Percentiles rank a stretch among this genome's conserved stretches.
phyloP scores from a whole-genome alignment of 768 basidiomycete species.

The Mycena kentingensis region DNA sequence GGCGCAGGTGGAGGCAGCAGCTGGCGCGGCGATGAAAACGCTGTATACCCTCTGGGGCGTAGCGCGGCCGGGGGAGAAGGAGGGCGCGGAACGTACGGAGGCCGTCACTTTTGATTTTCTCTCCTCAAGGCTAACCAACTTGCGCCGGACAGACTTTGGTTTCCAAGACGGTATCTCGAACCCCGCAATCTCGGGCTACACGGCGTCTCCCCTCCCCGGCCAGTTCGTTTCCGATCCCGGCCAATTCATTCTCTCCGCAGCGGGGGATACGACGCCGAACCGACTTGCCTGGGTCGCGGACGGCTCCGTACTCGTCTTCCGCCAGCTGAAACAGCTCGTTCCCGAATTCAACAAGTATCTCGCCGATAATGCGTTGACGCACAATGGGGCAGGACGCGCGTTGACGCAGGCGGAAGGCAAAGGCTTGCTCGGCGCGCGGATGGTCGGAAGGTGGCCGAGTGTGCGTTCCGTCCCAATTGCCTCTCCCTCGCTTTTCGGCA shows the following conservation, averaged over 20 bases:
- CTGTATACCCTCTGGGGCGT: no score
- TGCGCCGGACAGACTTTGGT: no score
- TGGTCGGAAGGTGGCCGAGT: slow-evolving; percentile 31
- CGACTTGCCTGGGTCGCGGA: slow-evolving; percentile 19
- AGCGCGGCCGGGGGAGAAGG: no score
- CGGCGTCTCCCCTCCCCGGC: not conserved
- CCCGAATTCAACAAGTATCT: slow-evolving; percentile 28
- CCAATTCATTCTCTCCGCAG: slow-evolving; percentile 24
- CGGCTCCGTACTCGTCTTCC: slow-evolving; percentile 32
- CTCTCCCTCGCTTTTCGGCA: not conserved
- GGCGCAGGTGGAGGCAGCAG: no score
- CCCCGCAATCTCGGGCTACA: slow-evolving; percentile 5
- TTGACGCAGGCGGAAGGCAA: slow-evolving; percentile 22
- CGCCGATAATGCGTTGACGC: slow-evolving; percentile 7
- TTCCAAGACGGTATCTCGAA: slow-evolving; percentile 18
- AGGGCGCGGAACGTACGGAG: no score
- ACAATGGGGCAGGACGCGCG: no score
- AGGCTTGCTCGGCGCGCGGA: slow-evolving; percentile 27
- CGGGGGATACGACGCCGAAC: slow-evolving; percentile 13
- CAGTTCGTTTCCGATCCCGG: slow-evolving; percentile 11
- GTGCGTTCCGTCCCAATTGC: slow-evolving; percentile 8
- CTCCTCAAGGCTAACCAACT: no score
- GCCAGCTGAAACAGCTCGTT: slow-evolving; percentile 32
- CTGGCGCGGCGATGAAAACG: no score
- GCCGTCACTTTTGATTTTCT: no score